Evolutionary conservation across 1,284 basidiomycete species (phyloP), one percentile per base, ranked within the genome.

Genomic region (Cryptococcus deneoformans): DNA sequence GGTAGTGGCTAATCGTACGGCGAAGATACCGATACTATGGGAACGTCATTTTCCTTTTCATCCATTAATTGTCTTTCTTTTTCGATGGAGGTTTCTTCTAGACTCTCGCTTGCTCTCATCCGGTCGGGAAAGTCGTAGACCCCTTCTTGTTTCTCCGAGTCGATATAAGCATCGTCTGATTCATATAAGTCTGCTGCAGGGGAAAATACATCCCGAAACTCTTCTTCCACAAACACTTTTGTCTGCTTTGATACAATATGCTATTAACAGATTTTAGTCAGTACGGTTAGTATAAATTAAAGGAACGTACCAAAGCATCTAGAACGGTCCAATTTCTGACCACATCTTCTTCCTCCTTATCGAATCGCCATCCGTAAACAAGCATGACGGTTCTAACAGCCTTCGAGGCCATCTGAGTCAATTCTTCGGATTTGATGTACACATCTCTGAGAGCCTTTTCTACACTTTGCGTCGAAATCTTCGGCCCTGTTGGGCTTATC

Each of bases 221-320:
- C 73, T 20, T 69, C 63, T 47, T 76, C 72, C 20, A 76, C 64
- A 39, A 74, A 59, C 8, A 67, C 9, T 10, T 59, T 53, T 1
- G 72, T 71, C 52, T 76, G 67, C 34, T 71, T 69, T 5, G 64
- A 53, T 36, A 74, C 66, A 5, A 57, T 59, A 45, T 65, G 61
- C 71, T 74, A 36, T 16, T 29, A 16, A 20, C 57, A 38, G 12
- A 58, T 20, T 29, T 48, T 46, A 48, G 56, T 34, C 9, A 14
- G 10, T 7, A 29, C 5, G 6, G 42, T 29, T 14, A 49, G 8
- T 16, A 49, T 35, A 34, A 34, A 48, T 40, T 39, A 37, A 11
- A 5, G 43, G 24, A 14, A 66, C 69, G 63, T 52, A 74, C 72
- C 47, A 74, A 47, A 24, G 73, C 71, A 50, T 74, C 73, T 5